Conservation (phyloP, 352 stramenopile species). For the Pythium utonaiense region DNA sequence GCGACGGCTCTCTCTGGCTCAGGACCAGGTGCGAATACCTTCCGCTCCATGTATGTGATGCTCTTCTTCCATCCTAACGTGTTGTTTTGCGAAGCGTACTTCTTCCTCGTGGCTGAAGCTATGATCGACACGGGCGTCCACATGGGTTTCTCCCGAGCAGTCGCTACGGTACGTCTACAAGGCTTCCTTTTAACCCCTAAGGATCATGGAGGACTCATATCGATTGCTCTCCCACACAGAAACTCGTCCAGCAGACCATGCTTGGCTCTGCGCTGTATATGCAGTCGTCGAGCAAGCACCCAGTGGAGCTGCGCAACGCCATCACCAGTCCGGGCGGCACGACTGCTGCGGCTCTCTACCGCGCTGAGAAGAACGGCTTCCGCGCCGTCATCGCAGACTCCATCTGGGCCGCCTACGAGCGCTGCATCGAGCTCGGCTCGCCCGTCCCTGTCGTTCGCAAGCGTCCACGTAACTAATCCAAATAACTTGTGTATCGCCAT, state of each 20-base stretch:
- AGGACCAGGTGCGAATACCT: slow-evolving; percentile 77
- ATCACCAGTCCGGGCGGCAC: slow-evolving; percentile 94
- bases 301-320: slow-evolving; percentile 91
- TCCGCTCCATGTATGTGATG: too few species aligned
- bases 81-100: too few species aligned
- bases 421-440: slow-evolving; percentile 91
- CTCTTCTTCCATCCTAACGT: too few species aligned
- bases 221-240: slow-evolving; percentile 32
- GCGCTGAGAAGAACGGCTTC: slow-evolving; percentile 95
- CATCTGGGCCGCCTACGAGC: slow-evolving; percentile 95
- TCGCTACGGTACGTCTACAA: slow-evolving; percentile 72
- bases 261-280: slow-evolving; percentile 92
- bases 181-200: too few species aligned
- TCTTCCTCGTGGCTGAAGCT: slow-evolving; percentile 94
- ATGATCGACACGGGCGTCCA: slow-evolving; percentile 95
- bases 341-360: slow-evolving; percentile 92
- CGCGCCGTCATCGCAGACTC: slow-evolving; percentile 91
- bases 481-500: too few species aligned
- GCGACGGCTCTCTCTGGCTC: slow-evolving; percentile 91
- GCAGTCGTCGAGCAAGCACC: slow-evolving; percentile 88
- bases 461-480: slow-evolving; percentile 43
- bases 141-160: slow-evolving; percentile 93
- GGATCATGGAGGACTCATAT: background rate
- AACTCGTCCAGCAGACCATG: slow-evolving; percentile 94
- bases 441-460: slow-evolving; percentile 63